Evolutionary conservation across 2,329 filamentous ascomycete genomes (phyloP), one percentile per base, ranked within the genome.

Genomic region (Nakataea oryzae): DNA sequence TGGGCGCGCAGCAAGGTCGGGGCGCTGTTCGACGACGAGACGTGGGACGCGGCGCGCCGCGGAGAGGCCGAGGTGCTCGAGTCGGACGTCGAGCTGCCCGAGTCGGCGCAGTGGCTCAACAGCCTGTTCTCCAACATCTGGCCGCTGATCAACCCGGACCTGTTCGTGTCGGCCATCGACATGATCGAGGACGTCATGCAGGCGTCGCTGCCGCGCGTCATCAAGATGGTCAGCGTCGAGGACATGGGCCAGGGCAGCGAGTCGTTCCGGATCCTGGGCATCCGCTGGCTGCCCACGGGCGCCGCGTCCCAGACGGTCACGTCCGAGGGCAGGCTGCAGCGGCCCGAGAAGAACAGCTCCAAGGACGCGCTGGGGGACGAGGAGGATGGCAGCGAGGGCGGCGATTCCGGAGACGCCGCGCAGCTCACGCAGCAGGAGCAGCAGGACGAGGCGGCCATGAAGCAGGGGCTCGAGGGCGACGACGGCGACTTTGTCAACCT

Each of bases 111-210:
- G 61, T 91, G 88, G 89, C 78, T 91, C 61, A 91, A 91, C 69
- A 86, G 83, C 5, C 71, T 91, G 0, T 69, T 91, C 9, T 77
- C 81, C 4, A 83, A 87, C 1, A 80, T 91, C 6, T 91, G 89
- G 89, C 87, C 87, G 0, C 77, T 92, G 32, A 80, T 91, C 68
- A 91, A 91, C 68, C 89, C 88, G 0, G 89, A 91, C 67, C 78
- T 92, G 1, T 91, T 91, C 67, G 79, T 82, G 1, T 85, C 83
- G 41, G 71, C 91, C 2, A 81, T 85, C 0, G 88, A 91, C 67
- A 88, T 84, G 30, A 79, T 92, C 4, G 89, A 91, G 72, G 89
- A 91, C 70, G 86, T 91, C 58, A 91, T 91, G 89, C 89, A 91
- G 74, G 88, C 88, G 2, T 89, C 86, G 11, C 74, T 91, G 24